Base-by-base conservation (phyloP, 345 rosid species). In the Salix suchowensis region DNA sequence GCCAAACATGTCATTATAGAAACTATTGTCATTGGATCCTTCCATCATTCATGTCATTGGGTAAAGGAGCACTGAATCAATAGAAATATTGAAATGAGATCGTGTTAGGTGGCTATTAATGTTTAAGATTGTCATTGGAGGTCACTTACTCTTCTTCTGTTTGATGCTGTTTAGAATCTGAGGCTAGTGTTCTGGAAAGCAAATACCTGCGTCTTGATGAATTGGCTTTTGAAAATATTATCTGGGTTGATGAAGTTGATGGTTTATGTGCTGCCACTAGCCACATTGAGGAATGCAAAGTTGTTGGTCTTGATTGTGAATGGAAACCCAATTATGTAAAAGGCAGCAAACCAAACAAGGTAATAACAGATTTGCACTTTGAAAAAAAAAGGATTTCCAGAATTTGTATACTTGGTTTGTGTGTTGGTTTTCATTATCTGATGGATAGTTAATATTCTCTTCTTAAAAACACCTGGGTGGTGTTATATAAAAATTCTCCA, bases 261-360 rank as follows among this genome's bases (percentile, higher is more conserved):
- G 81, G 87, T 74, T 84, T 95, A 84, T 64, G 48, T 67, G 54
- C 74, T 40, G 98, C 96, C 37, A 85, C 91, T 26, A 75, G 80
- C 73, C 74, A 80, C 78, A 88, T 95, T 68, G 90, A 91, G 84
- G 89, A 69, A 78, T 87, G 91, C 82, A 95, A 86, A 86, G 91
- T 95, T 42, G 87, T 90, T 40, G 98, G 98, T 30, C 7, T 93
- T 80, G 98, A 95, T 81, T 93, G 94, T 82, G 98, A 95, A 85
- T 95, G 98, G 99, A 96, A 93, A 81, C 99, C 99, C 30, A 96
- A 91, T 87, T 88, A 85, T 82, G 80, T 37, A 19, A 93, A 89
- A 86, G 96, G 96, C 71, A 73, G 88, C 84, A 85, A 85, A 82
- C 92, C 89, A 26, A 93, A 86, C 89, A 89, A 88, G 93, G 99